Evolutionary conservation across 2,329 filamentous ascomycete species (phyloP), one percentile per base, ranked within the genome.

Genomic region (Sclerotinia trifoliorum): DNA sequence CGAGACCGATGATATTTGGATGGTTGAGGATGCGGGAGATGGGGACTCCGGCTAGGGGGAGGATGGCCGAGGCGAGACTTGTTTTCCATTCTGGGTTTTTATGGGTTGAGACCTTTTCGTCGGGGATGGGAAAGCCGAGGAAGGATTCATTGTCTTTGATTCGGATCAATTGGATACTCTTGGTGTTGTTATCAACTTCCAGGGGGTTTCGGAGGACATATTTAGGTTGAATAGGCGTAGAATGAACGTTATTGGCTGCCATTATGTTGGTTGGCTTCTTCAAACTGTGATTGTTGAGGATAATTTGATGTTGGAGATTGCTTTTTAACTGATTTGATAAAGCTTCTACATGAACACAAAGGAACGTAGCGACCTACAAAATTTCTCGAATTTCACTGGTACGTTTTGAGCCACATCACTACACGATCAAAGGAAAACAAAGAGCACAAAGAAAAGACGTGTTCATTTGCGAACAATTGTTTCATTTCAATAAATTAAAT

Each of bases 21-120:
- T 77, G 76, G 66, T 77, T 76, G 35, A 77, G 71, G 48, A 77
- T 73, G 5, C 70, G 71, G 29, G 74, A 75, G 5, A 77, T 29
- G 4, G 73, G 58, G 0, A 72, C 42, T 2, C 67, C 67, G 13
- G 74, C 72, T 17, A 65, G 68, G 7, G 74, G 74, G 13, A 77
- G 62, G 42, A 76, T 69, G 26, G 62, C 67, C 11, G 70, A 63
- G 24, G 72, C 71, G 13, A 74, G 70, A 55, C 60, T 68, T 19
- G 72, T 74, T 21, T 63, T 70, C 58, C 60, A 66, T 5, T 65
- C 63, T 42, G 68, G 48, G 3, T 57, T 62, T 32, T 67, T 57
- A 29, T 68, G 55, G 21, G 71, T 68, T 35, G 66, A 65, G 48
- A 65, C 64, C n/a, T 67, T 52, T 24, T 66, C 52, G 15, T 62